Conservation (phyloP, 331 rosid genomes). For the Acacia pycnantha region DNA sequence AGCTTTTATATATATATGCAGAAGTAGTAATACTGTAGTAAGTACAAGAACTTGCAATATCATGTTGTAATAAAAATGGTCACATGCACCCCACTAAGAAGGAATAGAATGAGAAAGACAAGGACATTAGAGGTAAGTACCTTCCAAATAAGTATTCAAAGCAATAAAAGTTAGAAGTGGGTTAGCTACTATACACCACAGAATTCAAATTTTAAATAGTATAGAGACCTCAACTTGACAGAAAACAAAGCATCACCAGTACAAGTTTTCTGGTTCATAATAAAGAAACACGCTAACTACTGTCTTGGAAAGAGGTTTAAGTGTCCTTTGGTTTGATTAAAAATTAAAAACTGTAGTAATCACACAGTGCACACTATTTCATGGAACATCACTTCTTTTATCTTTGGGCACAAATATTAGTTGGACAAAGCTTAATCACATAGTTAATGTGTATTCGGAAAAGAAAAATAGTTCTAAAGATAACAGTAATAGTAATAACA, state of each 20-base stretch:
- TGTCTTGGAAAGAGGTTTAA: conserved; percentile 23
- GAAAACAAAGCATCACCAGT: neutral
- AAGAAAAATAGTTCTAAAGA: neutral
- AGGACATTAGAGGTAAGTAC: neutral
- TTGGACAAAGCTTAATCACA: conserved; percentile 20
- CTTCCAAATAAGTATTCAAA: neutral
- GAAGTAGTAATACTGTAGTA: neutral
- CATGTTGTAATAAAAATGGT: neutral
- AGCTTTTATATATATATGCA: neutral
- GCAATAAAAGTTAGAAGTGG: neutral
- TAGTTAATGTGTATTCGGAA: neutral
- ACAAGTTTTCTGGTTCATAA: neutral
- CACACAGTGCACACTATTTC: conserved; percentile 30
- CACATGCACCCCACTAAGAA: neutral
- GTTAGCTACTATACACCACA: neutral
- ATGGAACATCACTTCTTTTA: conserved; percentile 12
- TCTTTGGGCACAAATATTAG: conserved; percentile 12
- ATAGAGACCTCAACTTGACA: conserved; percentile 4
- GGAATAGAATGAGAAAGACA: neutral
- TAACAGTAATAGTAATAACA: neutral
- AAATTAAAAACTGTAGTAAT: neutral
- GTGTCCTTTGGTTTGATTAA: conserved; percentile 13
- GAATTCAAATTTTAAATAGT: neutral
- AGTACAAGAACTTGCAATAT: neutral
- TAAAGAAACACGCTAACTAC: neutral